These are phyloP conservation scores for Triticum dicoccoides DNA, from an alignment of 176 grass and related monocot genomes.

Conservation along the genomic window DNA sequence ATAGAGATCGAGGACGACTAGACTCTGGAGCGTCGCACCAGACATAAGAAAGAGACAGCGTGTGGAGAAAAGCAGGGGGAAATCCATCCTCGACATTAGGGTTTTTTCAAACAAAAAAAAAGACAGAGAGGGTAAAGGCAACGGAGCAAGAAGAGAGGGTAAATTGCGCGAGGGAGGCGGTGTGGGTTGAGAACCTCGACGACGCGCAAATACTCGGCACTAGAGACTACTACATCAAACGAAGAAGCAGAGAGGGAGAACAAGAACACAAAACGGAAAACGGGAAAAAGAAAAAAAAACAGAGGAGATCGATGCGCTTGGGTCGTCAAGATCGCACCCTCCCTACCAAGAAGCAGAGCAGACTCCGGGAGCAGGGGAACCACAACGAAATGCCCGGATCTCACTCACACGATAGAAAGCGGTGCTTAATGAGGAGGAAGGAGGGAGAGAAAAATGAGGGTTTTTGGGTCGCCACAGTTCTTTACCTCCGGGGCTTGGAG, in stretches of 20 bases:
- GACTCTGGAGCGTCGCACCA: too few species aligned
- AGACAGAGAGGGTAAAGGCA: background rate
- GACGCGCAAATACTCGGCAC: background rate
- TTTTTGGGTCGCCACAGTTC: background rate
- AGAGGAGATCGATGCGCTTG: background rate
- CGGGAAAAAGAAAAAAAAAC: background rate
- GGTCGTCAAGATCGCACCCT: background rate
- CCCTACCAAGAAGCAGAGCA: background rate
- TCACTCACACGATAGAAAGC: background rate
- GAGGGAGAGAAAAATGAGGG: background rate
- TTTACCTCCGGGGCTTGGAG: background rate
- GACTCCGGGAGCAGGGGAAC: too few species aligned
- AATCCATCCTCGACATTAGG: too few species aligned
- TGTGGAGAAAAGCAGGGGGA: too few species aligned
- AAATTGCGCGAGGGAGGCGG: background rate
- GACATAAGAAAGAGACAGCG: too few species aligned
- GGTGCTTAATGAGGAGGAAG: background rate
- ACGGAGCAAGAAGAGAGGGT: background rate
- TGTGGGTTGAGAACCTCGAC: background rate
- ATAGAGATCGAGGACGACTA: too few species aligned
- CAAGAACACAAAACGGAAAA: background rate
- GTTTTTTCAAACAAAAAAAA: background rate
- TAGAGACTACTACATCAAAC: background rate
- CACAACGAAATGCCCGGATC: background rate
- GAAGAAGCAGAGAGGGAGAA: background rate